Percentiles rank a stretch among this genome's conserved stretches.
Conservation (phyloP, 495 filamentous ascomycete species). For the Tuber borchii region DNA sequence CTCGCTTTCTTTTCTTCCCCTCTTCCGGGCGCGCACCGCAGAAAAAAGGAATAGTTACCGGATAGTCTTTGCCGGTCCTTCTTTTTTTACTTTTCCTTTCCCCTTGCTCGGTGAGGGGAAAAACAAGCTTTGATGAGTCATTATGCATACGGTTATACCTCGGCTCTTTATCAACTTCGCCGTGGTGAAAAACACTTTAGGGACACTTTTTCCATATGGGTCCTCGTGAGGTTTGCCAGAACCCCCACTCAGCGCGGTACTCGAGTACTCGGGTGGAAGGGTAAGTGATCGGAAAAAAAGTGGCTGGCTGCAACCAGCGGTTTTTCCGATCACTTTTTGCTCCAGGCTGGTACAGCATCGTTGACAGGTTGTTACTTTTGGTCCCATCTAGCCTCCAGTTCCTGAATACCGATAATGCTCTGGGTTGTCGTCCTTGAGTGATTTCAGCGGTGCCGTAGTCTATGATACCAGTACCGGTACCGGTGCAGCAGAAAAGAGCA, state of each 20-base stretch:
- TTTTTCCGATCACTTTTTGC: too few species aligned
- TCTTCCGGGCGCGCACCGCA: not conserved
- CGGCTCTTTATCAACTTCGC: not conserved
- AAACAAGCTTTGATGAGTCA: slow-evolving; percentile 3
- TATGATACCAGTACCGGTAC: not conserved
- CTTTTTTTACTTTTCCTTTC: not conserved
- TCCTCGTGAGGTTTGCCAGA: not conserved
- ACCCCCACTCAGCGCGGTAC: not conserved
- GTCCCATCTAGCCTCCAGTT: not conserved
- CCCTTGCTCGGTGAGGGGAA: not conserved
- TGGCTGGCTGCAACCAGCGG: too few species aligned
- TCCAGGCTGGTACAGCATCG: too few species aligned
- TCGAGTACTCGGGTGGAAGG: too few species aligned
- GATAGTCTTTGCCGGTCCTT: not conserved
- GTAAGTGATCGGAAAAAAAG: too few species aligned
- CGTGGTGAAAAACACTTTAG: not conserved
- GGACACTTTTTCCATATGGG: not conserved
- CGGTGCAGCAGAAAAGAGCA: not conserved
- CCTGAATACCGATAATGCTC: not conserved
- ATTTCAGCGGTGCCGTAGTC: not conserved
- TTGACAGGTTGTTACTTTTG: not conserved
- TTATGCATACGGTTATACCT: not conserved
- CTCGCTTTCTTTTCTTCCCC: not conserved
- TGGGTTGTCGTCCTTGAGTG: not conserved
- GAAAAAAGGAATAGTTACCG: not conserved